A percentile compares a stretch with the other conserved stretches of the same genome.
Conservation (phyloP, 768 basidiomycete species). For the Trametes villosa region DNA sequence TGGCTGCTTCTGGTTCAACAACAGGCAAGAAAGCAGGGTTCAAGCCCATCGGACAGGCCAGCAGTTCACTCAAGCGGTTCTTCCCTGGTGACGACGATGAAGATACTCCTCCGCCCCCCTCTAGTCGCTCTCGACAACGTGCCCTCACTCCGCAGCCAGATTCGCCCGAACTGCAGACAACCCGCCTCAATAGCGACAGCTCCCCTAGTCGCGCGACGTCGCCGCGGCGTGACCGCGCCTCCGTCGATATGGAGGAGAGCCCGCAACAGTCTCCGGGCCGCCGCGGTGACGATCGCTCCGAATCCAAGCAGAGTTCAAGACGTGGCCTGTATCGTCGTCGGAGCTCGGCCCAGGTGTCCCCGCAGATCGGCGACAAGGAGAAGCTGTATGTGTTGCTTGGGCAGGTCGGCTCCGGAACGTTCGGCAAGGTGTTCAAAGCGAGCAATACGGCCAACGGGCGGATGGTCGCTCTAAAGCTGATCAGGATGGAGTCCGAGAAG, state of each 20-base stretch:
- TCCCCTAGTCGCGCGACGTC: neutral
- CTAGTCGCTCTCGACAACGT: constrained; percentile 3
- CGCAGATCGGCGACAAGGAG: constrained; percentile 42
- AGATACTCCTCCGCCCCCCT: constrained; percentile 38
- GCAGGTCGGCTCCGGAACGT: constrained; percentile 98
- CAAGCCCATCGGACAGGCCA: constrained; percentile 65
- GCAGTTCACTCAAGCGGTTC: constrained; percentile 69
- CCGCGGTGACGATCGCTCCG: neutral
- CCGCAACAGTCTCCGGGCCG: neutral
- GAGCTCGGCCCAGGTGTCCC: neutral
- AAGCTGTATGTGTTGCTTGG: constrained; percentile 78
- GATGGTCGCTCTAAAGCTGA: constrained; percentile 91
- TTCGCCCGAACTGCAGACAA: constrained; percentile 21
- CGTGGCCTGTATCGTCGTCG: constrained; percentile 8
- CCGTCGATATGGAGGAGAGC: constrained; percentile 14
- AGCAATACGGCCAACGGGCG: constrained; percentile 75
- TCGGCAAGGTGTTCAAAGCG: constrained; percentile 98
- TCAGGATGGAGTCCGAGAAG: constrained; percentile 95
- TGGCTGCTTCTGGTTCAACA: neutral
- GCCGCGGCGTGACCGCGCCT: constrained; percentile 1
- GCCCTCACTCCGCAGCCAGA: constrained; percentile 7
- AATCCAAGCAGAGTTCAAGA: neutral
- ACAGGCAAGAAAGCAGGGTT: constrained; percentile 54
- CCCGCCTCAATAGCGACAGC: constrained; percentile 14
- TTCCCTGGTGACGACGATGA: constrained; percentile 87